A percentile compares a stretch with the other conserved stretches of the same genome.
These are phyloP conservation scores for Borovskyia barvae DNA, from an alignment of 208 protist genomes.

Conservation along the genomic window DNA sequence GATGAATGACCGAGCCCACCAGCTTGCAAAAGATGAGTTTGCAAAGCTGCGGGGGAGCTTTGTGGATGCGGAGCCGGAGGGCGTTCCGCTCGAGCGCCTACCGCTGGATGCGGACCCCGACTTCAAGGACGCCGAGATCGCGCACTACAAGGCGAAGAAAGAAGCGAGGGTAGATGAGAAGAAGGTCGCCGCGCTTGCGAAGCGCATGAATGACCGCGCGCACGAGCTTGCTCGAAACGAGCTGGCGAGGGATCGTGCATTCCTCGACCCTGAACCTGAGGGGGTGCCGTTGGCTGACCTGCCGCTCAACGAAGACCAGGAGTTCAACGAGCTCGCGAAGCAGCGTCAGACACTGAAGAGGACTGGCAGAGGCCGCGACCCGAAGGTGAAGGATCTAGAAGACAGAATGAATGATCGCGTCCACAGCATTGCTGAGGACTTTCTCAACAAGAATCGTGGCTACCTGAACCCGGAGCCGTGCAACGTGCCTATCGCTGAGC, in stretches of 20 bases:
- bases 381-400: conserved; percentile 51
- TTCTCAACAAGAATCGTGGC: conserved; percentile 63
- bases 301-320: conserved; percentile 51
- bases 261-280: conserved; percentile 77
- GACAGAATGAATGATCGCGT: conserved; percentile 79
- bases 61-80: conserved; percentile 73
- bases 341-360: conserved; percentile 70
- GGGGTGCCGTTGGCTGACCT: conserved; percentile 72
- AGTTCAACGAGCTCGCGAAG: conserved; percentile 69
- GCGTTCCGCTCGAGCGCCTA: conserved; percentile 60
- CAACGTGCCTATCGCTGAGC: conserved; percentile 55
- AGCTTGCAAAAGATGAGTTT: conserved; percentile 65
- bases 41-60: conserved; percentile 62
- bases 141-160: conserved; percentile 61
- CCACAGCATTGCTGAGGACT: conserved; percentile 53
- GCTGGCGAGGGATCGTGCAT: conserved; percentile 56
- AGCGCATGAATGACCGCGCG: conserved; percentile 57
- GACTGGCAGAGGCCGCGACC: conserved; percentile 32
- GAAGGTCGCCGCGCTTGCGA: conserved; percentile 39
- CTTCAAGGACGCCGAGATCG: conserved; percentile 78
- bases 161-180: conserved; percentile 31
- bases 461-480: conserved; percentile 67
- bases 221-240: conserved; percentile 55
- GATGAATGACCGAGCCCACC: conserved; percentile 66
- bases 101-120: conserved; percentile 70